Evolutionary conservation across 2,329 filamentous ascomycete genomes (phyloP).

Genomic region (Phoma sp.): DNA sequence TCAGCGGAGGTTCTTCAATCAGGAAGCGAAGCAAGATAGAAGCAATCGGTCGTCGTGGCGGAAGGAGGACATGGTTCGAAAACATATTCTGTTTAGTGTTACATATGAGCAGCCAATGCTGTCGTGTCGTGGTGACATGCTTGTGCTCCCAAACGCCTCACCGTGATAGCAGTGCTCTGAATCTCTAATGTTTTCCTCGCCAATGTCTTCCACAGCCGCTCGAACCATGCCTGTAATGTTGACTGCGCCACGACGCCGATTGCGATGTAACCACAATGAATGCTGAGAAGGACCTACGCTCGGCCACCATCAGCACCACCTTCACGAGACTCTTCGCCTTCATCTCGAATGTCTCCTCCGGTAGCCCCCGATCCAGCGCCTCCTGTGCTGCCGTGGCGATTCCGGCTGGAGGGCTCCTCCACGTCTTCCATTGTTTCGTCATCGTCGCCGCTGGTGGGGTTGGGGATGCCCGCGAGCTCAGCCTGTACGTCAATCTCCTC

Average conservation of each 20-base stretch:
- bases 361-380: constrained; percentile 88
- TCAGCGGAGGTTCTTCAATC: constrained; percentile 29
- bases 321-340: constrained; percentile 86
- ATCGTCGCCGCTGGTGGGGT: constrained; percentile 65
- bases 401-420: constrained; percentile 53
- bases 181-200: constrained; percentile 23
- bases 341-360: constrained; percentile 88
- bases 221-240: constrained; percentile 32
- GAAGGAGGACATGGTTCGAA: constrained; percentile 34
- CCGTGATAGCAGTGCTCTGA: constrained; percentile 27
- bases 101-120: constrained; percentile 39
- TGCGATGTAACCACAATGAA: constrained; percentile 38
- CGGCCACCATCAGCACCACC: constrained; percentile 95
- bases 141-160: constrained; percentile 45
- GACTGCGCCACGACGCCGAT: constrained; percentile 47
- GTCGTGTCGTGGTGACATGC: constrained; percentile 30
- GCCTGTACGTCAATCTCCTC: constrained; percentile 82
- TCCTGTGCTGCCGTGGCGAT: constrained; percentile 62
- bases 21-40: constrained; percentile 15
- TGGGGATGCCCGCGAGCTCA: constrained; percentile 69
- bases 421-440: constrained; percentile 70
- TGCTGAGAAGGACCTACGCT: constrained; percentile 83
- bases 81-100: constrained; percentile 48
- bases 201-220: constrained; percentile 30
- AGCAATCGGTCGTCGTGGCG: constrained; percentile 39